Evolutionary conservation across 108 stramenopile genomes (phyloP).

Genomic region (Tribonema minus): DNA sequence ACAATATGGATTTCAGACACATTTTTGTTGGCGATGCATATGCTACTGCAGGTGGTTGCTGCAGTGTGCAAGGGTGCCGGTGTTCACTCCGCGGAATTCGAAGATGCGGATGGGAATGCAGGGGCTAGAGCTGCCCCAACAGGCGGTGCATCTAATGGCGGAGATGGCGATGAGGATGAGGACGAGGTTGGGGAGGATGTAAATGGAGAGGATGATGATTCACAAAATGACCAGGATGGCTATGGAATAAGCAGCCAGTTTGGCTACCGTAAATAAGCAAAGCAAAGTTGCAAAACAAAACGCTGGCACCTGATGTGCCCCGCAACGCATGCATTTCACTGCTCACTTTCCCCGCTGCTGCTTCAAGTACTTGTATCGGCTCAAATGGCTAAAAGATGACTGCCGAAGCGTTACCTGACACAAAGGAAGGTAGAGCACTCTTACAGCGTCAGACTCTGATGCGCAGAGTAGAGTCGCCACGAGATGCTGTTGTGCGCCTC

Average conservation of each 20-base stretch:
- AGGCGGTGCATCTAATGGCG: not conserved
- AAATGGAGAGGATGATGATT: not conserved
- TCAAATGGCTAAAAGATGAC: too few species aligned
- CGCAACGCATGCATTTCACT: too few species aligned
- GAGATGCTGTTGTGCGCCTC: too few species aligned
- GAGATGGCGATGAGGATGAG: not conserved
- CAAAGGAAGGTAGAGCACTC: too few species aligned
- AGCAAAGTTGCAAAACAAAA: not conserved
- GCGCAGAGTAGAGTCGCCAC: too few species aligned
- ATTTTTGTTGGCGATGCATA: not conserved
- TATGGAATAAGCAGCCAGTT: too few species aligned
- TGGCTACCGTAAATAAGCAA: not conserved
- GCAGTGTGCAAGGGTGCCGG: not conserved
- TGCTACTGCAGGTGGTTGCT: not conserved
- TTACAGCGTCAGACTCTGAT: too few species aligned
- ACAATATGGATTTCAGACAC: too few species aligned
- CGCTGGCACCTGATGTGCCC: too few species aligned
- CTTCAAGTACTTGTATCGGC: too few species aligned
- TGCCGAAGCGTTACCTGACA: too few species aligned
- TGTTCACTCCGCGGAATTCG: not conserved
- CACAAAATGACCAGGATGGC: not conserved
- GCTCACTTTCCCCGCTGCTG: too few species aligned
- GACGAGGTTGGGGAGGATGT: not conserved
- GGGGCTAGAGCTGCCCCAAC: not conserved
- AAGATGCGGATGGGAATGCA: not conserved